phyloP scores from a whole-genome alignment of 2,329 filamentous ascomycete genomes.

The Neophaeococcomyces mojaviensis region DNA sequence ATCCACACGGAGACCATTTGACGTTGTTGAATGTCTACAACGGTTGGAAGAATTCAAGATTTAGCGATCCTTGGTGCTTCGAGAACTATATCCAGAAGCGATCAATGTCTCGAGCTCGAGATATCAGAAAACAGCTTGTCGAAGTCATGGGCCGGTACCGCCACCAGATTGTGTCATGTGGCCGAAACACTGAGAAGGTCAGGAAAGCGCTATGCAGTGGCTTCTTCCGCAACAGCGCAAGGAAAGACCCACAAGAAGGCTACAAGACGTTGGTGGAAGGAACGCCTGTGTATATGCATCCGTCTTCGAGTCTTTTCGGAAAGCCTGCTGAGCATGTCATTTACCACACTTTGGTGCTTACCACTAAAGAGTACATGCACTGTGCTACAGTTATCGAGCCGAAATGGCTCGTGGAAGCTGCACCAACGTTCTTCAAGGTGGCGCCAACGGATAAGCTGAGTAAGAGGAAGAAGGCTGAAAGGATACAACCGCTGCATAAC shows the following conservation, averaged over 20 bases:
- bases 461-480: constrained; percentile 87
- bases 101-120: constrained; percentile 78
- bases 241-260: constrained; percentile 92
- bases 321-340: constrained; percentile 96
- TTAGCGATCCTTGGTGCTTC: constrained; percentile 83
- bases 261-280: constrained; percentile 97
- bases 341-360: constrained; percentile 58
- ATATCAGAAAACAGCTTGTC: constrained; percentile 84
- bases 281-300: constrained; percentile 91
- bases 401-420: constrained; percentile 86
- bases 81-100: constrained; percentile 96
- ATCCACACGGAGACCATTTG: constrained; percentile 86
- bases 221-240: constrained; percentile 90
- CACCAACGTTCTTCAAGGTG: constrained; percentile 98
- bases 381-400: constrained; percentile 88
- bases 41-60: constrained; percentile 82
- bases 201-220: constrained; percentile 83
- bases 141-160: constrained; percentile 92
- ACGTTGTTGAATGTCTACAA: constrained; percentile 96
- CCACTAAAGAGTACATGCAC: constrained; percentile 94
- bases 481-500: constrained; percentile 92
- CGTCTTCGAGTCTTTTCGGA: constrained; percentile 82
- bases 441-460: constrained; percentile 78
- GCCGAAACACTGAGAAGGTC: constrained; percentile 77
- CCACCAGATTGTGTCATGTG: constrained; percentile 74